A percentile compares a stretch with the other conserved stretches of the same genome.
Conservation (phyloP, 345 rosid species). For the Aquilaria yunnanensis region DNA sequence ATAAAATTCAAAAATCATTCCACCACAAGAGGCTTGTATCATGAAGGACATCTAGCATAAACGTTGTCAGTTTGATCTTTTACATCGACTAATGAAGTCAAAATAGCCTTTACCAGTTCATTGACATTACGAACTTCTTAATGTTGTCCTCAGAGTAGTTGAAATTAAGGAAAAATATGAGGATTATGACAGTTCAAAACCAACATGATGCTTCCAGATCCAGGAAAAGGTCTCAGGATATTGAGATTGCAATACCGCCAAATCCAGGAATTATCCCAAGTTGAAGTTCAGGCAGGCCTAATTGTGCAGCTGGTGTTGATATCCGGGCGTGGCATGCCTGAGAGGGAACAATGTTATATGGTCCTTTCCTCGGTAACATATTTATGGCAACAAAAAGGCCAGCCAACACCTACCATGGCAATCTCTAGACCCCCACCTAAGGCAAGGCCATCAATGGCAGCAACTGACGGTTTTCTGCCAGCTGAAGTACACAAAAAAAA, state of each 20-base stretch:
- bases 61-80: no score
- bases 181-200: no score
- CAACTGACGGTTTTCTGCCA: constrained; percentile 88
- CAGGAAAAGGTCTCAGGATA: no score
- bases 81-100: no score
- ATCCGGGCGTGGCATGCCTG: constrained; percentile 93
- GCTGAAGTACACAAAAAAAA: constrained; percentile 40
- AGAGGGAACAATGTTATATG: constrained; percentile 13
- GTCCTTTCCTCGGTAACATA: constrained; percentile 1
- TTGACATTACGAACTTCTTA: no score
- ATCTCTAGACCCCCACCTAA: constrained; percentile 98
- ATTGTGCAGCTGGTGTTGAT: constrained; percentile 67
- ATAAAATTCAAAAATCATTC: no score
- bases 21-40: no score
- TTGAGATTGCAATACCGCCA: constrained; percentile 57
- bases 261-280: constrained; percentile 94
- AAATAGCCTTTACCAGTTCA: no score
- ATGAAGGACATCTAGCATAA: no score
- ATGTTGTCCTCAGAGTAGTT: no score
- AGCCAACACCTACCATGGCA: constrained; percentile 61
- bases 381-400: not conserved
- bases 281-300: constrained; percentile 92
- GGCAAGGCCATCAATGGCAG: constrained; percentile 98
- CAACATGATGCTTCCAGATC: no score
- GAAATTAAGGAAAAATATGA: no score